Evolutionary conservation across 2,329 filamentous ascomycete species (phyloP), one percentile per base, ranked within the genome.

Genomic region (Aurifilum marmelostoma): DNA sequence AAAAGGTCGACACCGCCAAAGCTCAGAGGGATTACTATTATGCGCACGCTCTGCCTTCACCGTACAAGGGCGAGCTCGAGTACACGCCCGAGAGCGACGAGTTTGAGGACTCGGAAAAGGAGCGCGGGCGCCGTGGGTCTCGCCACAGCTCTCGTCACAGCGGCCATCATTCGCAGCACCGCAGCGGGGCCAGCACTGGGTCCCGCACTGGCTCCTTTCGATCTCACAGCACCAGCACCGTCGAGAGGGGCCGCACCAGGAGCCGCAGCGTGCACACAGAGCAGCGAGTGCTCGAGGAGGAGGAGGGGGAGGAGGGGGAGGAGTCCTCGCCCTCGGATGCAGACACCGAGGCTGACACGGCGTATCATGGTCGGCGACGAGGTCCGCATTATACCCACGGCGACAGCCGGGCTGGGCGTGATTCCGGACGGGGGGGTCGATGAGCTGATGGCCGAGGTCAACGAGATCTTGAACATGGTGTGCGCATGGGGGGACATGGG

Each of bases 1-100:
- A 27, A 29, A 63, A 69, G 24, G 47, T 71, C n/a, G 65, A 71
- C 47, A 71, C 69, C 29, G 64, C 37, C 41, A 71, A 69, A 32
- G 67, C 69, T 6, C 67, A 71, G 47, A 60, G 67, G 5, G 69
- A 71, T 5, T 67, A 71, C 64, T 71, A 69, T 39, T 69, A 71
- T 56, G 64, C 69, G 11, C 69, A 71, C 61, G 67, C 69, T 6
- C 67, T 71, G 1, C 69, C 69, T 3, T 67, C 67, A 32, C 67
- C 69, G 1, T 69, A 69, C 65, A 65, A 32, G 47, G 67, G 69
- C n/a, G 67, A 71, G 56, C 65, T 71, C 41, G 69, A 71, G 62
- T 71, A 71, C 67, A 69, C 67, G n/a, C 67, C 67, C 9, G 29
- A 64, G 12, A 21, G 39, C 21, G 69, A 63, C 18, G 60, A 52